Evolutionary conservation across 1,284 basidiomycete genomes (phyloP).

Genomic region (Puccinia novopanici): DNA sequence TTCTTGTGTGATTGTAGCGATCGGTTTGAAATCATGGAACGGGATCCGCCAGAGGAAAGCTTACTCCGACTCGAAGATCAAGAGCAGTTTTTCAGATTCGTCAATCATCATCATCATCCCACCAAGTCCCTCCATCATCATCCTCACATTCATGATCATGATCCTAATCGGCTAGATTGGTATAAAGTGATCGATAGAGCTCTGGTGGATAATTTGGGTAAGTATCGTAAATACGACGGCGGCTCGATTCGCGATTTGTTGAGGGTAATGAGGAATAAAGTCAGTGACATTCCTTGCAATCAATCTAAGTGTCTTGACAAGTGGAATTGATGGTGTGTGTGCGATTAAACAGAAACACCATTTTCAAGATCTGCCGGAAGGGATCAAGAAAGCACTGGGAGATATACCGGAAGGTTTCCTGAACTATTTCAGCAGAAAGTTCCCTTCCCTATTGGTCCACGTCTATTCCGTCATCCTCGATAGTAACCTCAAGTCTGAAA

Average conservation of each 20-base stretch:
- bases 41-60: constrained; percentile 78
- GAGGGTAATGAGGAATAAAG: constrained; percentile 91
- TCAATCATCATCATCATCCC: neutral
- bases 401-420: constrained; percentile 89
- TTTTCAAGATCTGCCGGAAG: constrained; percentile 90
- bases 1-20: constrained; percentile 97
- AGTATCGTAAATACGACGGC: constrained; percentile 94
- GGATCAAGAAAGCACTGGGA: constrained; percentile 81
- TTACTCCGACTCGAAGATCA: constrained; percentile 73
- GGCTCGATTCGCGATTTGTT: constrained; percentile 85
- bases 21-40: constrained; percentile 94
- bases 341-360: constrained; percentile 77
- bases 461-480: constrained; percentile 74
- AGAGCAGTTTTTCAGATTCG: constrained; percentile 51
- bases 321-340: neutral
- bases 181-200: constrained; percentile 77
- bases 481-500: constrained; percentile 17
- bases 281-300: too few species aligned
- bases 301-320: too few species aligned
- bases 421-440: constrained; percentile 87
- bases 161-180: constrained; percentile 68
- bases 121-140: neutral
- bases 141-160: neutral
- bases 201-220: constrained; percentile 90
- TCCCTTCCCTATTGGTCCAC: constrained; percentile 85